Evolutionary conservation across 768 basidiomycete genomes (phyloP).

Genomic region (Nidula microcarpa): DNA sequence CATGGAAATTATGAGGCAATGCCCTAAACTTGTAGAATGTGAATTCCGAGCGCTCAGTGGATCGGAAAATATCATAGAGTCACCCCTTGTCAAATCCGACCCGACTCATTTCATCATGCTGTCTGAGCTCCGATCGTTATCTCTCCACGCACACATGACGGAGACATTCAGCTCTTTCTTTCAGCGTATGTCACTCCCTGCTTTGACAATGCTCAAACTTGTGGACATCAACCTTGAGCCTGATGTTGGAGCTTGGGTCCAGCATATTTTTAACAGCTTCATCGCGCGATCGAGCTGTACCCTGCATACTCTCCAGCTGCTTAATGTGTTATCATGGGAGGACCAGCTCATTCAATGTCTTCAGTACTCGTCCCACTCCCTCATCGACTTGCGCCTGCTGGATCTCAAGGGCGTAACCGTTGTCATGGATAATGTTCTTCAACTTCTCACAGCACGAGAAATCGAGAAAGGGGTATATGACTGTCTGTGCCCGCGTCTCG

Average conservation of each 20-base stretch:
- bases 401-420: not conserved
- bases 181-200: conserved; percentile 7
- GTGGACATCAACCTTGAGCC: conserved; percentile 4
- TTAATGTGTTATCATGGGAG: conserved; percentile 9
- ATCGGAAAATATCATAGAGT: not conserved
- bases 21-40: conserved; percentile 5
- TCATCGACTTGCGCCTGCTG: not conserved
- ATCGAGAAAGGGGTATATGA: not conserved
- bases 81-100: not conserved
- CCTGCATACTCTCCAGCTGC: conserved; percentile 6
- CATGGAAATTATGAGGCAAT: conserved; percentile 4
- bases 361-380: conserved; percentile 1
- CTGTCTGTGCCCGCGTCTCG: conserved; percentile 11
- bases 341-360: conserved; percentile 12
- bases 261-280: conserved; percentile 7
- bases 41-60: conserved; percentile 4
- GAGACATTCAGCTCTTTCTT: not conserved
- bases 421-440: not conserved
- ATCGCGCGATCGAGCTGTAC: conserved; percentile 9
- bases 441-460: not conserved
- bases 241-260: conserved; percentile 6
- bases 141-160: not conserved
- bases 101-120: not conserved
- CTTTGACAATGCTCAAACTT: conserved; percentile 6
- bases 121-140: not conserved